Conservation (phyloP, 108 stramenopile genomes). For the Skeletonema tropicum region DNA sequence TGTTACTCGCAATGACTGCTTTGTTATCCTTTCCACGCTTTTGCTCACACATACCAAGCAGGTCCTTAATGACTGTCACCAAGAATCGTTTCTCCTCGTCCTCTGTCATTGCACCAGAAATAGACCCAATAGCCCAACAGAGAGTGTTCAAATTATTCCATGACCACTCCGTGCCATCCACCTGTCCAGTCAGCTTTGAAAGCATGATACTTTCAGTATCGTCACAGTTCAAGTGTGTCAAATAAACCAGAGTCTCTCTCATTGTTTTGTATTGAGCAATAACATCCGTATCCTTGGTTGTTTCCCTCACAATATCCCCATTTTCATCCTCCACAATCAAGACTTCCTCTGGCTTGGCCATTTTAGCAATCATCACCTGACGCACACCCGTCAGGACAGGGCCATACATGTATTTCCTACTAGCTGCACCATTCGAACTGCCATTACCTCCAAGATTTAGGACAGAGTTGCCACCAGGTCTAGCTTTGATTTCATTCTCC, state of each 20-base stretch:
- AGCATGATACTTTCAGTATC: conserved; percentile 99
- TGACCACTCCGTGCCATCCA: conserved; percentile 89
- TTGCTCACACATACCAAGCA: conserved; percentile 94
- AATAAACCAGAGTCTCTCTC: conserved; percentile 97
- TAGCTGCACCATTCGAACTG: conserved; percentile 25
- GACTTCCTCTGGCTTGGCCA: conserved; percentile 99
- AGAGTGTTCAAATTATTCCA: conserved; percentile 97
- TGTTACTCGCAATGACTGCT: conserved; percentile 98
- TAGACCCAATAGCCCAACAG: conserved; percentile 99
- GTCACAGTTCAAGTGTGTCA: conserved; percentile 97
- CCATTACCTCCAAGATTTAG: conserved; percentile 64
- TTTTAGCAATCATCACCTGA: conserved; percentile 95
- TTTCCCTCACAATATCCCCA: conserved; percentile 97
- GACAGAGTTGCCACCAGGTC: conserved; percentile 39
- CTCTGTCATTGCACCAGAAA: conserved; percentile 98
- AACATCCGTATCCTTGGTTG: conserved; percentile 97
- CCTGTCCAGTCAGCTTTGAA: conserved; percentile 95
- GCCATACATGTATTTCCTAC: conserved; percentile 85
- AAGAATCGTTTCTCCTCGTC: conserved; percentile 99
- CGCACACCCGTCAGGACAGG: conserved; percentile 89
- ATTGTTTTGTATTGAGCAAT: conserved; percentile 99
- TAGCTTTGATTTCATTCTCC: conserved; percentile 59
- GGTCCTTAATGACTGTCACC: conserved; percentile 98
- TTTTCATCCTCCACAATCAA: conserved; percentile 99
- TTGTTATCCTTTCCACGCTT: conserved; percentile 99